Base-by-base conservation (phyloP, 1,284 basidiomycete species). In the Rhodotorula sp. region DNA sequence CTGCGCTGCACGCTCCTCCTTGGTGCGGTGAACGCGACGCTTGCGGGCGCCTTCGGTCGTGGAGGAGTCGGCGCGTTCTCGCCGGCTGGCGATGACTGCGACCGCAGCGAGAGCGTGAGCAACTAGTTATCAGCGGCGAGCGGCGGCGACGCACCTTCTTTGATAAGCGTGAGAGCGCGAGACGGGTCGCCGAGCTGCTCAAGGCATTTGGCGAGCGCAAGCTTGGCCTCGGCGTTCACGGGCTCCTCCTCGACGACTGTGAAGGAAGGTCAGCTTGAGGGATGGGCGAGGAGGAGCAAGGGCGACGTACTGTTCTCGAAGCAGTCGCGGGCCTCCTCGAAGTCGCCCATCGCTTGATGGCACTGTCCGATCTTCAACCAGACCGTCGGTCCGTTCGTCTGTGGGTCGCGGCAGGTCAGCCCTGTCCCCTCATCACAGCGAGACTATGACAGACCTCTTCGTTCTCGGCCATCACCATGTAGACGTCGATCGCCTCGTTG, bases 151-250 rank as follows among this genome's bases (percentile, higher is more conserved):
- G 44, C 72, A 90, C 92, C 90, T 84, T 94, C 88, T 65, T 91
- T 89, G 5, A 97, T 91, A 2, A 95, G 81, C 30, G 91, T 88
- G 0, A 96, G 83, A 0, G 94, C 94, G 77, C 89, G 89, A 24
- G 88, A 83, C 6, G 89, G 88, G 74, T 93, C 86, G 53, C 89
- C 88, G 72, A 89, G 80, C 26, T 81, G 80, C 79, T 98, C 95
- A 71, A 92, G 91, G 26, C 94, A 87, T 69, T 91, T 90, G 0
- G 94, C 94, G 0, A 97, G 84, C 73, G 90, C 89, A 85, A 94
- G 88, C 79, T 91, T 91, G 11, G 88, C 88, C 37, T 94, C 89
- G 72, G 88, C 86, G 74, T 92, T 86, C 5, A 85, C 84, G 0
- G 89, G 87, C 77, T 92, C 88, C 1, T 86, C 86, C 6, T 85